Evolutionary conservation across 192 early-diverging fungal genomes (phyloP).

Genomic region (Backusella tuberculispora): DNA sequence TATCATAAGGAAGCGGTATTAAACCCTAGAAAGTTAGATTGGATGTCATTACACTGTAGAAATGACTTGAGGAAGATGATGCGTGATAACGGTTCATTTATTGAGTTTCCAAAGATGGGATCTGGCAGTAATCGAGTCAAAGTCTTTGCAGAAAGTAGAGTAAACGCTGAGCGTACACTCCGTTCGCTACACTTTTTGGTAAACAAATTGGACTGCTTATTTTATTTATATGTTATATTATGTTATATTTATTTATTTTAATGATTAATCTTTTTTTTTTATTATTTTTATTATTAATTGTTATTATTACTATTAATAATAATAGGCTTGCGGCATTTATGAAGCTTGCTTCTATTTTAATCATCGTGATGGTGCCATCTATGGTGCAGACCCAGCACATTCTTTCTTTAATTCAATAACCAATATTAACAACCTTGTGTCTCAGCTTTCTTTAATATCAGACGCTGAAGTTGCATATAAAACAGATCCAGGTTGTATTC

Average conservation of each 20-base stretch:
- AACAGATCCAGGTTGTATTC: constrained; percentile 56
- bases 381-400: constrained; percentile 31
- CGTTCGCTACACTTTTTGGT: constrained; percentile 73
- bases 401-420: constrained; percentile 36
- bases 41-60: constrained; percentile 69
- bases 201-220: constrained; percentile 25
- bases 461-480: constrained; percentile 67
- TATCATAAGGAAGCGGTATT: constrained; percentile 46
- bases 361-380: constrained; percentile 37
- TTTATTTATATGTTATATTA: no score
- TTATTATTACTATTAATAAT: background rate
- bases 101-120: constrained; percentile 65
- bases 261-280: background rate
- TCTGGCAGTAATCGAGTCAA: constrained; percentile 51
- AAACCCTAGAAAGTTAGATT: constrained; percentile 76
- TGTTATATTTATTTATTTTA: background rate
- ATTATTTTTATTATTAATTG: background rate
- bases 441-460: constrained; percentile 57
- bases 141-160: constrained; percentile 66
- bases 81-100: constrained; percentile 73
- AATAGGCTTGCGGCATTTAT: constrained; percentile 40
- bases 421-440: constrained; percentile 39
- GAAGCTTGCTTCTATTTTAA: constrained; percentile 38
- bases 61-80: constrained; percentile 69
- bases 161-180: constrained; percentile 73